Base-by-base conservation (phyloP, 129 eudicot genomes). In the Scalesia atractyloides region DNA sequence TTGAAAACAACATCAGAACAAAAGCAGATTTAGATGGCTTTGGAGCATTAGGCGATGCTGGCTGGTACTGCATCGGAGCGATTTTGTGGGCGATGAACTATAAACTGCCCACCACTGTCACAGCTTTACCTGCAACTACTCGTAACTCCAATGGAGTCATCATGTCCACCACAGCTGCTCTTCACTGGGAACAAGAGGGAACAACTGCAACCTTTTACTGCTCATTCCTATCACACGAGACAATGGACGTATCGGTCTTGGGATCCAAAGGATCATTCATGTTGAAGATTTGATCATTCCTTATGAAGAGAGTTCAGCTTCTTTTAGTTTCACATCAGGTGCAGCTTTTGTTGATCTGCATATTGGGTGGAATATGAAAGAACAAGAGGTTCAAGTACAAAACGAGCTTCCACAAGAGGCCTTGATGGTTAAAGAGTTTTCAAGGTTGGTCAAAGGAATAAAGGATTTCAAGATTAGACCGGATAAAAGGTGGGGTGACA, bases 31-130 rank as follows among this genome's bases (percentile, higher is more conserved):
- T 86, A 56, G 98, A 92, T 44, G 43, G 81, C 69, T 83, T 86
- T 2, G 98, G 98, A 39, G 98, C 98, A 66, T 49, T 92, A 62
- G 98, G 98, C 22, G 96, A 92, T 57, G 76, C 90, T 2, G 98
- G 98, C 8, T 87, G 98, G 98, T 92, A 92, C 75, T 92, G 96
- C 87, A 85, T 89, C 17, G 91, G 98, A 17, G 91, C 81, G 33
- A 92, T 85, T 73, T 65, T 89, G 58, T 92, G 94, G 96, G 85
- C 94, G 17, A 85, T 85, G 89, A 84, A 89, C 78, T 71, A 83
- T 49, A 72, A 84, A 64, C 80, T 85, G 20, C 98, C 98, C n/a
- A 85, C 86, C 19, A 83, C 85, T 0, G 91, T 89, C 12, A 83
- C 82, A 48, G 89, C 96, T 14, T 62, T 85, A 67, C 86, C 96